Evolutionary conservation across 352 stramenopile species (phyloP).

Genomic region (Pythium brassicae): DNA sequence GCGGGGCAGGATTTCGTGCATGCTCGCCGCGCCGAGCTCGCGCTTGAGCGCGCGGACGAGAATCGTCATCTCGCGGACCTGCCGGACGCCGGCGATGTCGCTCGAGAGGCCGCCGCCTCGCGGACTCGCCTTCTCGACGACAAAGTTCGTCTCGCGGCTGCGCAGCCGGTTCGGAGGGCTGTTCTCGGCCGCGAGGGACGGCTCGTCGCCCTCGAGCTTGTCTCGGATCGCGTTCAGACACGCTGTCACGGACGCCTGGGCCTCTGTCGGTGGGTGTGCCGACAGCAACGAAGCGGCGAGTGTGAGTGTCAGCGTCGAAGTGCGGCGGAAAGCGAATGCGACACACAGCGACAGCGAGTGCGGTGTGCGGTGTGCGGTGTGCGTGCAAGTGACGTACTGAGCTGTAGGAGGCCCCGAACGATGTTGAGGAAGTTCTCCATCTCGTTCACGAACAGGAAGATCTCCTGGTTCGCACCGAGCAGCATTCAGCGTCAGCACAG

Average conservation of each 20-base stretch:
- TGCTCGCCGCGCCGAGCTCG: constrained; percentile 65
- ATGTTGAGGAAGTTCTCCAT: constrained; percentile 81
- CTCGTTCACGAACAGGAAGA: constrained; percentile 84
- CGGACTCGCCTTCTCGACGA: constrained; percentile 37
- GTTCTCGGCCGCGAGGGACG: neutral
- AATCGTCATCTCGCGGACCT: constrained; percentile 74
- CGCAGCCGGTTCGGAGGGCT: constrained; percentile 1
- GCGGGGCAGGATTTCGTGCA: constrained; percentile 72
- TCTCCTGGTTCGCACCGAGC: constrained; percentile 39
- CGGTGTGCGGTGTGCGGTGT: neutral
- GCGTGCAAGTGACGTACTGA: constrained; percentile 61
- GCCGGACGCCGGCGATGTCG: constrained; percentile 47
- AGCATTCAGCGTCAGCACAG: neutral
- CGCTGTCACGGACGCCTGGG: constrained; percentile 34
- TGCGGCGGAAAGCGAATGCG: no score
- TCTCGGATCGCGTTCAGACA: constrained; percentile 52
- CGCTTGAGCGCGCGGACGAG: constrained; percentile 70
- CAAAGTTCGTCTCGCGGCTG: constrained; percentile 41
- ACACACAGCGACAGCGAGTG: no score
- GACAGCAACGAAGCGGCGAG: neutral
- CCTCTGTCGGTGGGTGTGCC: constrained; percentile 29
- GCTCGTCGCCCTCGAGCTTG: constrained; percentile 19
- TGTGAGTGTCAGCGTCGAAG: neutral
- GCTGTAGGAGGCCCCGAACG: constrained; percentile 49
- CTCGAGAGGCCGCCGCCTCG: neutral